phyloP scores from a whole-genome alignment of 2,329 filamentous ascomycete species.

The Venturiaceae sp. region DNA sequence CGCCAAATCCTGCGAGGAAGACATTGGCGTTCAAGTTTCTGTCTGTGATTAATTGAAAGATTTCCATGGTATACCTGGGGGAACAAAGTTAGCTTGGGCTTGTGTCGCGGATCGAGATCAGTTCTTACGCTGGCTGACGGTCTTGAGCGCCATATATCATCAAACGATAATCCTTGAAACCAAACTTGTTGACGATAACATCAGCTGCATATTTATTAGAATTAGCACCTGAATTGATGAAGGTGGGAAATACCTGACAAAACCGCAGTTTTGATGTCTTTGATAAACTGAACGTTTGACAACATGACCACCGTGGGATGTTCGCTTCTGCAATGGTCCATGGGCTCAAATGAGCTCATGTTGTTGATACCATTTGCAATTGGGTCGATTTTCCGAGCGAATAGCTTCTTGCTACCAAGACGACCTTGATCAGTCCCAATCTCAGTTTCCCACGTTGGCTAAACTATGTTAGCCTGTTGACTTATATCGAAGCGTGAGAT shows the following conservation, averaged over 20 bases:
- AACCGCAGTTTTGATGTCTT: conserved; percentile 51
- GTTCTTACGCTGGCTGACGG: conserved; percentile 46
- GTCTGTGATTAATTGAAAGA: conserved; percentile 40
- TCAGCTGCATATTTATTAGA: no score
- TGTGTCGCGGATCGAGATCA: no score
- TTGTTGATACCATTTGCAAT: conserved; percentile 52
- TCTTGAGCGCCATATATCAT: conserved; percentile 51
- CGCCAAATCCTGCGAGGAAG: conserved; percentile 41
- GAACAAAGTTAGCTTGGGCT: no score
- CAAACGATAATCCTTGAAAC: conserved; percentile 47
- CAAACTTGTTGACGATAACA: conserved; percentile 51
- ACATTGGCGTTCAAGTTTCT: conserved; percentile 35
- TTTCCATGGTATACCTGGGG: conserved; percentile 43
- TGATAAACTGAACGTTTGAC: conserved; percentile 43
- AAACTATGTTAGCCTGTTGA: no score
- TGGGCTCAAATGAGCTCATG: conserved; percentile 47
- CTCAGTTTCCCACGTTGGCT: conserved; percentile 49
- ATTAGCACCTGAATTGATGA: no score
- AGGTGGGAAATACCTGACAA: no score
- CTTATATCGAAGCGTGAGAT: no score
- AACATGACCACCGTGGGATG: conserved; percentile 53
- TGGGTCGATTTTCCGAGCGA: conserved; percentile 46
- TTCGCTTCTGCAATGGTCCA: conserved; percentile 41
- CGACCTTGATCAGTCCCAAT: conserved; percentile 44
- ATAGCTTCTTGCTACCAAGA: conserved; percentile 41